Evolutionary conservation across 108 stramenopile genomes (phyloP).

Genomic region (Conticribra weissflogii): DNA sequence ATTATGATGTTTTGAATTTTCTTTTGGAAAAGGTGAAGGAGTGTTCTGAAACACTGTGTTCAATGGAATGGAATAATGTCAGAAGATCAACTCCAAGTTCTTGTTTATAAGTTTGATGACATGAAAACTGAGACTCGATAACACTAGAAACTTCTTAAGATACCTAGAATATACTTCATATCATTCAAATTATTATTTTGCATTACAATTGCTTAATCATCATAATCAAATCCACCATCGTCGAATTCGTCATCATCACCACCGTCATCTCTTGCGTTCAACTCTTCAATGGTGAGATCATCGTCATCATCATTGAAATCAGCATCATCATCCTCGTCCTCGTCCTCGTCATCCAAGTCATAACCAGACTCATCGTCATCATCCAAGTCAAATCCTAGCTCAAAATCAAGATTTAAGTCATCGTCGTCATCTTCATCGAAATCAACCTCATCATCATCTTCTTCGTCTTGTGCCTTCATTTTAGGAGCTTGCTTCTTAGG

Average conservation of each 20-base stretch:
- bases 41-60: too few relatives aligned
- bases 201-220: too few relatives aligned
- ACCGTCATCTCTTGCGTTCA: conserved; percentile 37
- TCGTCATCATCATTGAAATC: conserved; percentile 29
- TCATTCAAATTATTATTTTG: too few relatives aligned
- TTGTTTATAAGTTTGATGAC: too few relatives aligned
- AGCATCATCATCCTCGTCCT: conserved; percentile 20
- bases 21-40: too few relatives aligned
- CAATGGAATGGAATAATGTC: too few relatives aligned
- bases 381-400: conserved; percentile 36
- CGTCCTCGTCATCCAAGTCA: conserved; percentile 19
- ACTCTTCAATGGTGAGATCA: conserved; percentile 45
- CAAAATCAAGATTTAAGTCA: conserved; percentile 36
- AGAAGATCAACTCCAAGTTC: too few relatives aligned
- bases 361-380: conserved; percentile 30
- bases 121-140: too few relatives aligned
- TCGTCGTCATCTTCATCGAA: conserved; percentile 16
- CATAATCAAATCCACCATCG: conserved; percentile 47
- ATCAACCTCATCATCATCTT: conserved; percentile 15
- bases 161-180: too few relatives aligned
- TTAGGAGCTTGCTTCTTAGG: conserved; percentile 15
- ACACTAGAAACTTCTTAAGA: too few relatives aligned
- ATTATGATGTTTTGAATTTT: too few relatives aligned
- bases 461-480: conserved; percentile 10
- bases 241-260: conserved; percentile 43